These are phyloP conservation scores for Madurella fahalii DNA, from an alignment of 2,329 filamentous ascomycete species.

Conservation along the genomic window DNA sequence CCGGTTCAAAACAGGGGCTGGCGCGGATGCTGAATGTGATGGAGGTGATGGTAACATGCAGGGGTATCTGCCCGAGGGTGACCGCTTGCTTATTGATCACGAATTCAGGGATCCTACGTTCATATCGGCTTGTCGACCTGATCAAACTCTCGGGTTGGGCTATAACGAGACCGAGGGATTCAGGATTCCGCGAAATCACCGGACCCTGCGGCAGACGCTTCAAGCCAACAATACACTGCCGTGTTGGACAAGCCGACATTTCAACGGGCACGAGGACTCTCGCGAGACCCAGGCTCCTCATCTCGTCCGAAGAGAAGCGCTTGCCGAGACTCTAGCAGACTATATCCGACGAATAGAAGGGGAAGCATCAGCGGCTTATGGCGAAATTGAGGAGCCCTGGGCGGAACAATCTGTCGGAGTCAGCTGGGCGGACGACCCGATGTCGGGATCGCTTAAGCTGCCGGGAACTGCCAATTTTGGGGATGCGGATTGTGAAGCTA, in stretches of 20 bases:
- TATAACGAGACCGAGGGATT: too few species aligned
- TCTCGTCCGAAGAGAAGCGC: background rate
- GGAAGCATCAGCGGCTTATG: constrained; percentile 19
- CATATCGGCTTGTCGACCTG: too few species aligned
- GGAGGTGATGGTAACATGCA: background rate
- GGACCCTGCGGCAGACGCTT: too few species aligned
- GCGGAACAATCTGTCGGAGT: background rate
- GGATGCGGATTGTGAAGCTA: background rate
- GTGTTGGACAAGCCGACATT: too few species aligned
- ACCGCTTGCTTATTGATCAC: background rate
- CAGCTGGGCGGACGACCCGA: background rate
- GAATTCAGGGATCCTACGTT: too few species aligned
- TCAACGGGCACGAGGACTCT: too few species aligned
- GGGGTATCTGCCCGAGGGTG: background rate
- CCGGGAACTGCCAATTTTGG: background rate
- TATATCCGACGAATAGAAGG: constrained; percentile 35
- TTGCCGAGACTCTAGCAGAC: constrained; percentile 29
- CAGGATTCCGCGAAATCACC: too few species aligned
- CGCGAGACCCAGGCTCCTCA: background rate
- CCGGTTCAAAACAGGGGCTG: background rate
- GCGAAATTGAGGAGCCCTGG: background rate
- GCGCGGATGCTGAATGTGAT: background rate
- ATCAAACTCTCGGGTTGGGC: too few species aligned
- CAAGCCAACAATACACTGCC: too few species aligned
- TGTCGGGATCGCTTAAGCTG: background rate